Base-by-base conservation (phyloP, 176 grass and related monocot genomes). In the Calamus simplicifolius region DNA sequence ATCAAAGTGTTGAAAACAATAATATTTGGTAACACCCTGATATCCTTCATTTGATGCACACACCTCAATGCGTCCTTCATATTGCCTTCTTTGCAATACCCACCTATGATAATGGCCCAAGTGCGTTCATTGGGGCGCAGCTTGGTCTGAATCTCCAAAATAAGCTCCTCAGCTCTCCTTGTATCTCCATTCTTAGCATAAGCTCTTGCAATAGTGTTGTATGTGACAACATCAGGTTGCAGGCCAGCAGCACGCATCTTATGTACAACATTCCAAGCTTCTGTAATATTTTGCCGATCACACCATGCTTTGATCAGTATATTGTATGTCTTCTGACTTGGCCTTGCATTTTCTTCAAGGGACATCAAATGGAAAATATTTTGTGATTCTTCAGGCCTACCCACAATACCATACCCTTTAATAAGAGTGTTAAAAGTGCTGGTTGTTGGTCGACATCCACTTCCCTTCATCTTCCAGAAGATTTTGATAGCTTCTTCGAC, bases 231-330 rank as follows among this genome's bases (percentile, higher is more conserved):
- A 74, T 96, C 92, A 31, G 92, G 92, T 31, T 71, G 50, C 17
- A 82, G 19, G 26, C 80, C 78, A 69, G 48, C 35, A 35, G 69
- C 68, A 10, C 63, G 50, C 92, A 97, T 97, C 68, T 79, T 75
- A 25, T 70, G 18, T 56, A 88, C 48, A 2, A 80, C 55, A 28
- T 73, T 58, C 87, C 87, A 97, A 30, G 87, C 92, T 76, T 83
- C 73, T 56, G 68, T 72, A 53, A 97, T 55, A 38, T 77, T 88
- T 77, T 83, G 31, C 3, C 59, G 51, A 73, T 97, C 87, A 61
- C 92, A 97, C 92, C 92, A 97, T 50, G 78, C 87, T 73, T 91
- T 97, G 14, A 97, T 83, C n/a, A 91, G 81, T 54, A 87, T 91
- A 67, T 97, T 97, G 78, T 82, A 91, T 54, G 87, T 91, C 23